These are phyloP conservation scores for Phaeosphaeriaceae sp. DNA, from an alignment of 2,329 filamentous ascomycete species.

Conservation along the genomic window DNA sequence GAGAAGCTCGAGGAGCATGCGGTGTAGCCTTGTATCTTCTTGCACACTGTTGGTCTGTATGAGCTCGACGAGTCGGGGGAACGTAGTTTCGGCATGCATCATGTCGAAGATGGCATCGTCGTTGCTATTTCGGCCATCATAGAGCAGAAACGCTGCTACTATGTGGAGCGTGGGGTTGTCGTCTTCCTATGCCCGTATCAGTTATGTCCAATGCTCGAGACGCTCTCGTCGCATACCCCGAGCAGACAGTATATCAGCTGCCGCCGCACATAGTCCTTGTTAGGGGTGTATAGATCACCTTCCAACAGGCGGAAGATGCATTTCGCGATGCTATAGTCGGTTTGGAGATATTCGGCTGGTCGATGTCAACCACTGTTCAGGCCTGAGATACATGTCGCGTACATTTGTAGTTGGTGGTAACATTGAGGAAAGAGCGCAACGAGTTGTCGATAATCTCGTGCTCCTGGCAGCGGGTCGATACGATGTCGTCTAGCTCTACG, in stretches of 20 bases:
- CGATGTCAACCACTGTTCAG: constrained; percentile 26
- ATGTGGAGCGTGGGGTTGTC: constrained; percentile 80
- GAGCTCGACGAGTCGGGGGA: constrained; percentile 82
- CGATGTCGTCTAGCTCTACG: constrained; percentile 71
- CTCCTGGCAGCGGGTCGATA: constrained; percentile 64
- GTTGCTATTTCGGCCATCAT: constrained; percentile 82
- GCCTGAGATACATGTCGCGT: constrained; percentile 14
- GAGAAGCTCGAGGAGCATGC: constrained; percentile 82
- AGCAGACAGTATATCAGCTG: constrained; percentile 93
- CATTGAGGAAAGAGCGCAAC: constrained; percentile 81
- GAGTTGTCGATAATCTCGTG: constrained; percentile 81
- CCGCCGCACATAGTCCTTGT: constrained; percentile 86
- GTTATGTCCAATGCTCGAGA: constrained; percentile 4
- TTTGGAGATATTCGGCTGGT: constrained; percentile 72
- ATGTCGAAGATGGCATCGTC: constrained; percentile 78
- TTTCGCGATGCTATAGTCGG: constrained; percentile 78
- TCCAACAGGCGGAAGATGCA: constrained; percentile 82
- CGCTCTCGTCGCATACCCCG: constrained; percentile 55
- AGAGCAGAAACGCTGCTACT: constrained; percentile 82
- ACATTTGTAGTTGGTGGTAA: constrained; percentile 77
- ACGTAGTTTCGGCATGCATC: constrained; percentile 87
- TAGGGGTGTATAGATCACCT: constrained; percentile 74
- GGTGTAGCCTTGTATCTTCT: constrained; percentile 75
- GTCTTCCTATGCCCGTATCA: constrained; percentile 72
- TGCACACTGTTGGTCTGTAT: constrained; percentile 70